These are phyloP conservation scores for Priceomyces medius DNA, from an alignment of 805 yeast species.

Conservation along the genomic window DNA sequence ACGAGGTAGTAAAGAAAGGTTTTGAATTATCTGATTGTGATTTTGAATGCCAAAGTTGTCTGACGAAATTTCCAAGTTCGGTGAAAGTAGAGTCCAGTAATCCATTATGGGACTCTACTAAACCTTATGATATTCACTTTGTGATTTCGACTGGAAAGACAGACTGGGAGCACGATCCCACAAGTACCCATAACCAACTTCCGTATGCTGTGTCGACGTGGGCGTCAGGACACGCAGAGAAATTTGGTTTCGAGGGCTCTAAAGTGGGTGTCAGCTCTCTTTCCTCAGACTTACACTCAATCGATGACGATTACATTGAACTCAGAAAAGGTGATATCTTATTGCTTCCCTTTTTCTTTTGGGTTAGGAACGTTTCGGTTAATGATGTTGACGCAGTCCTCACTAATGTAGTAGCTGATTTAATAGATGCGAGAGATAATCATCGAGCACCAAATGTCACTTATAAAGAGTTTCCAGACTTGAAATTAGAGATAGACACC, in stretches of 20 bases:
- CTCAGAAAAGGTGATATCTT: constrained; percentile 57
- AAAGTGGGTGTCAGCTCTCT: constrained; percentile 58
- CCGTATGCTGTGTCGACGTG: constrained; percentile 45
- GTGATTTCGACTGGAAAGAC: constrained; percentile 79
- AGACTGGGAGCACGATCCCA: constrained; percentile 84
- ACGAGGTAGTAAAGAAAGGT: constrained; percentile 11
- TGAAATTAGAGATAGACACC: constrained; percentile 35
- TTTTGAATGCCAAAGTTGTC: constrained; percentile 55
- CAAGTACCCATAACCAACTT: constrained; percentile 43
- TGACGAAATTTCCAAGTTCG: constrained; percentile 50
- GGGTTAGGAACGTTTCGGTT: constrained; percentile 54
- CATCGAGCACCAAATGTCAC: constrained; percentile 1
- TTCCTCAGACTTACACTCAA: constrained; percentile 43
- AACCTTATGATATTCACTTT: constrained; percentile 67
- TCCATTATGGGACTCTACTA: constrained; percentile 66
- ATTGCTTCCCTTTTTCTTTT: constrained; percentile 70
- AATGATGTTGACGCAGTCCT: constrained; percentile 46
- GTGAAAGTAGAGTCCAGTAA: constrained; percentile 40
- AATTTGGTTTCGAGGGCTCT: constrained; percentile 28
- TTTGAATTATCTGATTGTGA: constrained; percentile 47
- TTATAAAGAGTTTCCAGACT: constrained; percentile 21
- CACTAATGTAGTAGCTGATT: constrained; percentile 40
- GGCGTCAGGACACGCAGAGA: constrained; percentile 18
- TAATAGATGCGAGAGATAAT: constrained; percentile 19
- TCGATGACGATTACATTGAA: constrained; percentile 39